These are phyloP conservation scores for Fistulinella prunicolor DNA, from an alignment of 768 basidiomycete species.

Conservation along the genomic window DNA sequence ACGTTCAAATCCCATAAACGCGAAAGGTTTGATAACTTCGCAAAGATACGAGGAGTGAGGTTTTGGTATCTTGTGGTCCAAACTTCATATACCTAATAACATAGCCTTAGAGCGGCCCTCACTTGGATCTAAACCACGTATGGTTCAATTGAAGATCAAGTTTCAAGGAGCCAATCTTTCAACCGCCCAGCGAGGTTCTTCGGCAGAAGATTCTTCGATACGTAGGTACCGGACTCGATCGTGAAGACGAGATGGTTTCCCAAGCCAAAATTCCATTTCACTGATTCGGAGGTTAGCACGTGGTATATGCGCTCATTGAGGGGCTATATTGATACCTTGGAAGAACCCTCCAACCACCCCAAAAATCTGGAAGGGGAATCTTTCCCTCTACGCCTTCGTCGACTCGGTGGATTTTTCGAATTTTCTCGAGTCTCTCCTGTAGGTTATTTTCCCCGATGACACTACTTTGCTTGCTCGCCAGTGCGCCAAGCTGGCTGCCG, in stretches of 20 bases:
- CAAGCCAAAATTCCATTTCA: slow-evolving; percentile 97
- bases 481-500: slow-evolving; percentile 85
- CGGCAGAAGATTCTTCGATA: slow-evolving; percentile 44
- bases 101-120: not conserved
- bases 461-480: slow-evolving; percentile 88
- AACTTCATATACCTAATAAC: not conserved
- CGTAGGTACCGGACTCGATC: slow-evolving; percentile 81
- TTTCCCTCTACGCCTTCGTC: slow-evolving; percentile 39
- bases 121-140: not conserved
- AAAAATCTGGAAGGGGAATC: slow-evolving; percentile 82
- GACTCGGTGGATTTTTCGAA: slow-evolving; percentile 57
- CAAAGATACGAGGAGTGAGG: not conserved
- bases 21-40: too few relatives aligned
- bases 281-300: slow-evolving; percentile 39
- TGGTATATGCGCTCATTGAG: not conserved
- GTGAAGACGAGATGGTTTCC: slow-evolving; percentile 90
- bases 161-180: slow-evolving; percentile 73
- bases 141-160: not conserved
- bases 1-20: not conserved
- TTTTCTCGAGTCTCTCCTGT: slow-evolving; percentile 52
- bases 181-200: slow-evolving; percentile 66
- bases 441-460: slow-evolving; percentile 75
- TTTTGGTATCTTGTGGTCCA: slow-evolving; percentile 14
- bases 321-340: slow-evolving; percentile 55
- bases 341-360: slow-evolving; percentile 97